Conservation (phyloP, 1,284 basidiomycete genomes). For the Heterobasidion irregulare region DNA sequence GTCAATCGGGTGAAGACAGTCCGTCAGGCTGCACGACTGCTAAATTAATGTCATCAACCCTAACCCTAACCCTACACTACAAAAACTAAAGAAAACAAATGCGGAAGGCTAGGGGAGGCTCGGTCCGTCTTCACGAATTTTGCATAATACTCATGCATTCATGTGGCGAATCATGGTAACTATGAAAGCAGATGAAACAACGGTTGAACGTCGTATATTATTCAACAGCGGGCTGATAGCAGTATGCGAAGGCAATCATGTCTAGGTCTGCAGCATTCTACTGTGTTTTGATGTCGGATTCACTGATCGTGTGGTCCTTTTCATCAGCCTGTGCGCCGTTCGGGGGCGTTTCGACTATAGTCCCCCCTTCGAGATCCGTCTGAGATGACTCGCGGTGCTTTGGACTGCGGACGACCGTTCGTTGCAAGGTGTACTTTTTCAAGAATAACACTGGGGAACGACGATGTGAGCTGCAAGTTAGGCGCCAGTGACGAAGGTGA, state of each 20-base stretch:
- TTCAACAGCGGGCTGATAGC: too few species aligned
- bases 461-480: neutral
- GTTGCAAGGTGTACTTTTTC: neutral
- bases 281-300: too few species aligned
- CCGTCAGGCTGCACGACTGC: neutral
- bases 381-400: neutral
- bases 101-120: too few species aligned
- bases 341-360: neutral
- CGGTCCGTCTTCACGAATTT: too few species aligned
- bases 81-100: too few species aligned
- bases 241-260: too few species aligned
- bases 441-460: neutral
- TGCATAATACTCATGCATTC: too few species aligned
- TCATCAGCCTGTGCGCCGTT: neutral
- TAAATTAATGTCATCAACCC: constrained; percentile 24
- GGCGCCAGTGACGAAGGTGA: neutral
- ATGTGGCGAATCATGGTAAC: too few species aligned
- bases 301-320: neutral
- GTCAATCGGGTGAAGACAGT: constrained; percentile 8
- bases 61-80: too few species aligned
- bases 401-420: neutral
- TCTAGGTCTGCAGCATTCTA: too few species aligned
- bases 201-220: too few species aligned
- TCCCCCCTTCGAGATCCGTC: neutral
- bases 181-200: too few species aligned